A percentile compares a stretch with the other conserved stretches of the same genome.
These are phyloP conservation scores for Aspergillus ellipticus DNA, from an alignment of 495 filamentous ascomycete genomes.

Conservation along the genomic window DNA sequence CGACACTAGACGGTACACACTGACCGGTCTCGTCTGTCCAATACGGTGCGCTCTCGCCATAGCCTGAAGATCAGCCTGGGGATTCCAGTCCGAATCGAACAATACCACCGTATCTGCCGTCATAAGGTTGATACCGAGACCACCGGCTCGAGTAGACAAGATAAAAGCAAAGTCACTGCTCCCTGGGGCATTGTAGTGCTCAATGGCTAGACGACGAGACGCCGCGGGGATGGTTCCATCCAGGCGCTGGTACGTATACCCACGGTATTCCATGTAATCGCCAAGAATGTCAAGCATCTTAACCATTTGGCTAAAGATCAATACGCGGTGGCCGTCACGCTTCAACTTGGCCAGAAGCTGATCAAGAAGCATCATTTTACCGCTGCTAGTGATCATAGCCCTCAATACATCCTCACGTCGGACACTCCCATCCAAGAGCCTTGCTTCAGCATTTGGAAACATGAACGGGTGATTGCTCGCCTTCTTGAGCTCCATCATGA, in stretches of 20 bases:
- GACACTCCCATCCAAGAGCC: slow-evolving; percentile 68
- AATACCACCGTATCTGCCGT: slow-evolving; percentile 97
- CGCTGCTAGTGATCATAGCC: slow-evolving; percentile 89
- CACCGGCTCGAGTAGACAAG: slow-evolving; percentile 90
- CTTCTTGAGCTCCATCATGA: slow-evolving; percentile 99
- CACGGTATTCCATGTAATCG: slow-evolving; percentile 85
- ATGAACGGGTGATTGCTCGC: slow-evolving; percentile 98
- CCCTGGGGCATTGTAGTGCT: slow-evolving; percentile 93
- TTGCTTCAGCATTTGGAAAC: slow-evolving; percentile 89
- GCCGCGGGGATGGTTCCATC: slow-evolving; percentile 90
- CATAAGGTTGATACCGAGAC: slow-evolving; percentile 97
- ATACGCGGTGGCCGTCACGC: slow-evolving; percentile 85
- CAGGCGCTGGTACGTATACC: slow-evolving; percentile 87
- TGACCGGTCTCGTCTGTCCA: slow-evolving; percentile 92
- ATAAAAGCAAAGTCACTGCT: slow-evolving; percentile 96
- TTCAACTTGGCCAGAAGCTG: slow-evolving; percentile 87
- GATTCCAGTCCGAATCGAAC: slow-evolving; percentile 99
- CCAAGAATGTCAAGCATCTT: slow-evolving; percentile 95
- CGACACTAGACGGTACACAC: slow-evolving; percentile 89
- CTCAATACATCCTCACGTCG: slow-evolving; percentile 85
- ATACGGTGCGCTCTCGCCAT: slow-evolving; percentile 99
- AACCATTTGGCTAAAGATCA: slow-evolving; percentile 99
- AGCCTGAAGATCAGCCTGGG: slow-evolving; percentile 94
- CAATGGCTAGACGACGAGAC: slow-evolving; percentile 84
- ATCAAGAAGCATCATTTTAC: slow-evolving; percentile 98